phyloP scores from a whole-genome alignment of 176 grass and related monocot species.

The Saccharum spontaneum region DNA sequence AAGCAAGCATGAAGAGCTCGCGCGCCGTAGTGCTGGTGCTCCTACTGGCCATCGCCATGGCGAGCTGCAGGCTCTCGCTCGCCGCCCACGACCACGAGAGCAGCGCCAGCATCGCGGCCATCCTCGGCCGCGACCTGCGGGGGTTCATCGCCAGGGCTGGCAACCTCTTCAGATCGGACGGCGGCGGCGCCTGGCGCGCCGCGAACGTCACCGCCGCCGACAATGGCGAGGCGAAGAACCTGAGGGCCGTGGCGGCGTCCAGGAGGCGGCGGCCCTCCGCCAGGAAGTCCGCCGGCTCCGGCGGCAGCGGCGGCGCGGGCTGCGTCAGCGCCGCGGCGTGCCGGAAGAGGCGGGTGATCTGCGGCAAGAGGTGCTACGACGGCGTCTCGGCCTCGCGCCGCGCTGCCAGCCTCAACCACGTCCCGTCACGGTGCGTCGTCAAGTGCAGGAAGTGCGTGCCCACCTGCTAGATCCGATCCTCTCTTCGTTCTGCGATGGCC shows the following conservation, averaged over 20 bases:
- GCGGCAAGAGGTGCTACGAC: constrained; percentile 72
- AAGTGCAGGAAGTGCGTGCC: constrained; percentile 89
- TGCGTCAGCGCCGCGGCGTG: constrained; percentile 59
- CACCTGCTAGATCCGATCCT: constrained; percentile 55
- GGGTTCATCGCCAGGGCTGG: constrained; percentile 40
- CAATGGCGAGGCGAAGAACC: neutral
- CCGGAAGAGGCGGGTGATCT: constrained; percentile 68
- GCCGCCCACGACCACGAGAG: neutral
- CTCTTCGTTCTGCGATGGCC: neutral
- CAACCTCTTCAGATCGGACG: constrained; percentile 40
- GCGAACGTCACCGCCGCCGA: neutral
- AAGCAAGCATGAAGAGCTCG: constrained; percentile 49
- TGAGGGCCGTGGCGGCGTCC: constrained; percentile 20
- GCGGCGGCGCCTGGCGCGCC: constrained; percentile 14
- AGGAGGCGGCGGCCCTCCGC: constrained; percentile 3
- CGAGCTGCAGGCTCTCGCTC: constrained; percentile 34
- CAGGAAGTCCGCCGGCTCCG: neutral
- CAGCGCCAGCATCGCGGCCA: constrained; percentile 6
- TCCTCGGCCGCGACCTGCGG: constrained; percentile 40
- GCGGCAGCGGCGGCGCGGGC: constrained; percentile 20
- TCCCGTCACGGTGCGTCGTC: constrained; percentile 55
- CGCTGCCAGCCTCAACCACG: constrained; percentile 25
- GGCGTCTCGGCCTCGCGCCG: neutral
- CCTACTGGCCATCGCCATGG: constrained; percentile 43
- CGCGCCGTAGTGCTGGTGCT: constrained; percentile 45